Evolutionary conservation across 169 alveolate genomes (phyloP).

Genomic region (Cryptosporidium xiaoi): DNA sequence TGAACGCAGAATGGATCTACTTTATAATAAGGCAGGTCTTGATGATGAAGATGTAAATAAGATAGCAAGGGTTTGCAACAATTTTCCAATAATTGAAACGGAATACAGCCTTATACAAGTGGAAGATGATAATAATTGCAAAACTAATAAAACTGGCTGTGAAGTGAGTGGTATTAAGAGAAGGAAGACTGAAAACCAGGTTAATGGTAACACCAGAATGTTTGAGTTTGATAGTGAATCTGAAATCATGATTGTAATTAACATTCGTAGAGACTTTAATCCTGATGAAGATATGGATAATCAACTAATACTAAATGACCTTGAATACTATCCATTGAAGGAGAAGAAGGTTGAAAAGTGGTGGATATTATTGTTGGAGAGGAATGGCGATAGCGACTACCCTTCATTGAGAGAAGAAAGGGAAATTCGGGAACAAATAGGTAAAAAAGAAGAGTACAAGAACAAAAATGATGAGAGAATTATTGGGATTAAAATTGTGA

Average conservation of each 20-base stretch:
- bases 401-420: conserved; percentile 88
- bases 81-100: conserved; percentile 89
- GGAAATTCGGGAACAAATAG: conserved; percentile 3
- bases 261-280: conserved; percentile 77
- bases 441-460: too few relatives aligned
- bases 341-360: conserved; percentile 94
- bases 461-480: conserved; percentile 61
- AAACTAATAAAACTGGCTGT: too few relatives aligned
- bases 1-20: conserved; percentile 88
- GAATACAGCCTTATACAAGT: conserved; percentile 75
- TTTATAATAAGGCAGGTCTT: conserved; percentile 77
- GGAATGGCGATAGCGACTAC: conserved; percentile 85
- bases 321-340: conserved; percentile 93
- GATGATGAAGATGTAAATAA: conserved; percentile 84
- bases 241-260: conserved; percentile 72
- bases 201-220: conserved; percentile 72
- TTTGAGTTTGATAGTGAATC: conserved; percentile 67
- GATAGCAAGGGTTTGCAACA: conserved; percentile 89
- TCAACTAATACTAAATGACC: conserved; percentile 43
- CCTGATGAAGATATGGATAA: conserved; percentile 71
- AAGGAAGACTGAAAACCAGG: conserved; percentile 74
- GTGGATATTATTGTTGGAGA: conserved; percentile 96
- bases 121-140: conserved; percentile 21
- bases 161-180: conserved; percentile 29
- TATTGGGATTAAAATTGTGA: conserved; percentile 67